Evolutionary conservation across 2,329 filamentous ascomycete genomes (phyloP).

Genomic region (Akanthomyces muscarius): DNA sequence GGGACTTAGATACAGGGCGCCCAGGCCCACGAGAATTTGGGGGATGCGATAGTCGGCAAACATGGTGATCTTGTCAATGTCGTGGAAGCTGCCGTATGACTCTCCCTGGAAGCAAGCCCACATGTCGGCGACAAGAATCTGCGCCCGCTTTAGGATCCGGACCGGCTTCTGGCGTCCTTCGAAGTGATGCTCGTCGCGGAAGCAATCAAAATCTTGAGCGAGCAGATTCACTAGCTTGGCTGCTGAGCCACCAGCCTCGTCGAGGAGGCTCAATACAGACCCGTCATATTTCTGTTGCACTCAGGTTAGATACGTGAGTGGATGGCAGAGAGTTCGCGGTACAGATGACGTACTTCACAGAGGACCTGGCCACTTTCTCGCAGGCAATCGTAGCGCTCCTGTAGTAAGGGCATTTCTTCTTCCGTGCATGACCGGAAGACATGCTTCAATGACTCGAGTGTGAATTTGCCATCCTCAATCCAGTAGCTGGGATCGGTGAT

Average conservation of each 20-base stretch:
- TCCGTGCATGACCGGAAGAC: slow-evolving; percentile 84
- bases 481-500: slow-evolving; percentile 89
- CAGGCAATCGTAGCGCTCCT: slow-evolving; percentile 72
- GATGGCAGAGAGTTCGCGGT: not conserved
- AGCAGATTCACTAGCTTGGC: slow-evolving; percentile 82
- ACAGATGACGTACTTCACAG: slow-evolving; percentile 55
- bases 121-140: slow-evolving; percentile 91
- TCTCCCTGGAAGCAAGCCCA: slow-evolving; percentile 93
- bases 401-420: slow-evolving; percentile 80
- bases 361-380: slow-evolving; percentile 79
- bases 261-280: slow-evolving; percentile 69
- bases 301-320: not conserved
- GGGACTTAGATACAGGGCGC: slow-evolving; percentile 81
- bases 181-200: slow-evolving; percentile 75
- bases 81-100: slow-evolving; percentile 73
- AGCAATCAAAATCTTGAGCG: slow-evolving; percentile 76
- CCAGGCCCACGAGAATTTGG: slow-evolving; percentile 81
- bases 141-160: slow-evolving; percentile 85
- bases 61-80: slow-evolving; percentile 96
- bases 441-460: slow-evolving; percentile 65
- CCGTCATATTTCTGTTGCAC: slow-evolving; percentile 64
- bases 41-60: slow-evolving; percentile 98
- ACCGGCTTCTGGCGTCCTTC: slow-evolving; percentile 66
- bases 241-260: slow-evolving; percentile 72
- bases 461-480: slow-evolving; percentile 71